A percentile compares a stretch with the other conserved stretches of the same genome.
These are phyloP conservation scores for Elongisporangium anandrum DNA, from an alignment of 352 stramenopile genomes.

Conservation along the genomic window DNA sequence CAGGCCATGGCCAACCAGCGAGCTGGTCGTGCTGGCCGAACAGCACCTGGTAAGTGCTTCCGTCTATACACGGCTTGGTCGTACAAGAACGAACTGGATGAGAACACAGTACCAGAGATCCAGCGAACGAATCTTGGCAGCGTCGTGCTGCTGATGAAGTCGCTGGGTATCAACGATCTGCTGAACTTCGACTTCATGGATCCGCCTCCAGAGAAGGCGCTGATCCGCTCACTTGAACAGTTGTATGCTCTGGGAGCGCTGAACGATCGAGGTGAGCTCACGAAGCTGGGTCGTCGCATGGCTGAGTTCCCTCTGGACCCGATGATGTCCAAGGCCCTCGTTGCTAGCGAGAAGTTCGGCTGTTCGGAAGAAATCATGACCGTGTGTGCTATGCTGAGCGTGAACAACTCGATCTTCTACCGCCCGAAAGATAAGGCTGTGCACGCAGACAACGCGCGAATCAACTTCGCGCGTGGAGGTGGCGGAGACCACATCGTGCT, in stretches of 20 bases:
- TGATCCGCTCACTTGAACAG: slow-evolving; percentile 98
- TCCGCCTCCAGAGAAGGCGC: slow-evolving; percentile 95
- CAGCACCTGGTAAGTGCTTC: slow-evolving; percentile 98
- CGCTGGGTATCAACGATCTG: slow-evolving; percentile 98
- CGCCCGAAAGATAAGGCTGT: slow-evolving; percentile 98
- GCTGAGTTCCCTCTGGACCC: slow-evolving; percentile 95
- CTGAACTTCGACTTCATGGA: slow-evolving; percentile 99
- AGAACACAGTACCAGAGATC: slow-evolving; percentile 98
- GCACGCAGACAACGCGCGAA: slow-evolving; percentile 96
- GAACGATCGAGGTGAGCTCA: slow-evolving; percentile 98
- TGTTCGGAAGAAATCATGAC: slow-evolving; percentile 95
- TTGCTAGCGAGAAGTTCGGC: slow-evolving; percentile 90
- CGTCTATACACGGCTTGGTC: slow-evolving; percentile 98
- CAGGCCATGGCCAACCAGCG: slow-evolving; percentile 97
- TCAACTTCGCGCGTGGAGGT: slow-evolving; percentile 97
- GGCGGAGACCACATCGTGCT: slow-evolving; percentile 97
- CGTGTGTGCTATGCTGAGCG: slow-evolving; percentile 97
- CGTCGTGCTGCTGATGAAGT: slow-evolving; percentile 99
- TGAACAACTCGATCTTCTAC: slow-evolving; percentile 99
- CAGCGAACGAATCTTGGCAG: slow-evolving; percentile 96
- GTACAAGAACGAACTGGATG: slow-evolving; percentile 98
- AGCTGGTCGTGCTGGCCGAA: slow-evolving; percentile 93
- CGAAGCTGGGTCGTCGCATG: slow-evolving; percentile 94
- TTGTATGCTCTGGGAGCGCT: slow-evolving; percentile 99
- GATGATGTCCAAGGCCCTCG: slow-evolving; percentile 93